Evolutionary conservation across 345 rosid genomes (phyloP).

Genomic region (Salix exigua): DNA sequence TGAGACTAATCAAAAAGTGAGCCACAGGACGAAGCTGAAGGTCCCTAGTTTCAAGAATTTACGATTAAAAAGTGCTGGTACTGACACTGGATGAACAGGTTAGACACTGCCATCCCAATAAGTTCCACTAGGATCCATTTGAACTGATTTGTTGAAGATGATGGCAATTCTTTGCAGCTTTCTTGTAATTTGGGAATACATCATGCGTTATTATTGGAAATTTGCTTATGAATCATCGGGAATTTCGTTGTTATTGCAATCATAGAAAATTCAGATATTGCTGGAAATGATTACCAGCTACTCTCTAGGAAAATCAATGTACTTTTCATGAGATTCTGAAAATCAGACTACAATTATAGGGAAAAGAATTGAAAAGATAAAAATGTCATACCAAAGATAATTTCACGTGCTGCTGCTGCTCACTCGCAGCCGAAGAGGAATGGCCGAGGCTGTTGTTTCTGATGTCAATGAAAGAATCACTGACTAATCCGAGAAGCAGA

Average conservation of each 20-base stretch:
- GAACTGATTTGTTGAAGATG: neutral
- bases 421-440: neutral
- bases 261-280: neutral
- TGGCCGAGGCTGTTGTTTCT: neutral
- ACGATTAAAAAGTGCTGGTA: neutral
- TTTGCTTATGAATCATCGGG: neutral
- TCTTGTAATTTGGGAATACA: neutral
- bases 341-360: neutral
- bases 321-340: too few relatives aligned
- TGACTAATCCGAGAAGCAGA: neutral
- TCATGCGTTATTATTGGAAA: neutral
- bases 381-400: neutral
- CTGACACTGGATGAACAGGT: neutral
- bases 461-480: neutral
- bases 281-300: neutral
- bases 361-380: neutral
- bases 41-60: neutral
- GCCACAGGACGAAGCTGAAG: neutral
- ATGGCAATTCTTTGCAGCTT: neutral
- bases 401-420: neutral
- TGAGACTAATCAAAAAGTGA: slow-evolving; percentile 71
- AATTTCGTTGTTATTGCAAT: neutral
- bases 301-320: neutral
- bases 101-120: too few relatives aligned
- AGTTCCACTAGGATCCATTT: too few relatives aligned